Percentiles rank a stretch among this genome's conserved stretches.
Conservation (phyloP, 1,139 yeast species). For the Magnusiomyces magnusii region DNA sequence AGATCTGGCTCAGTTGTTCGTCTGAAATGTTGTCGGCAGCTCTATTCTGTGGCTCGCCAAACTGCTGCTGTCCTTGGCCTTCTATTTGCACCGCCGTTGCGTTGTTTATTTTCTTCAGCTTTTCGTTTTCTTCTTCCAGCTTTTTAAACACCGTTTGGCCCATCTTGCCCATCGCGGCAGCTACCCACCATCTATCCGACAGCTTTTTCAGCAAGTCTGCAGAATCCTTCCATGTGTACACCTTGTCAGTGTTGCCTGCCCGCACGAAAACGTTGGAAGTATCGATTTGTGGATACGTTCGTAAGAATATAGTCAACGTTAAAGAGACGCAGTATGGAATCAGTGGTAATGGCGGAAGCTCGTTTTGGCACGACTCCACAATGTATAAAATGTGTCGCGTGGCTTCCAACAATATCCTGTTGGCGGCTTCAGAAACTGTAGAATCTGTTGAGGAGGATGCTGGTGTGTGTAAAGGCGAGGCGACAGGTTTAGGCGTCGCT, state of each 20-base stretch:
- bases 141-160: slow-evolving; percentile 30
- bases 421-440: slow-evolving; percentile 1
- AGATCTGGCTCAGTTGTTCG: neutral
- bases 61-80: neutral
- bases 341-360: slow-evolving; percentile 30
- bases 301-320: slow-evolving; percentile 32
- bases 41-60: neutral
- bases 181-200: slow-evolving; percentile 35
- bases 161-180: slow-evolving; percentile 35
- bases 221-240: slow-evolving; percentile 28
- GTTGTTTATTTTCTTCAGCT: neutral
- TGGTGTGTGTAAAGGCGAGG: neutral
- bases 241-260: slow-evolving; percentile 17
- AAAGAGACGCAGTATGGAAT: slow-evolving; percentile 33
- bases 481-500: neutral
- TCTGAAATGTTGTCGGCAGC: neutral
- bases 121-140: slow-evolving; percentile 20
- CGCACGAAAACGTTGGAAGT: slow-evolving; percentile 10
- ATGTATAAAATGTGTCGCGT: slow-evolving; percentile 30
- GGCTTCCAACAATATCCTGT: slow-evolving; percentile 22
- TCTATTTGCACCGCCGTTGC: neutral
- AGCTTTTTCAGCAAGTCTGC: slow-evolving; percentile 27
- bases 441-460: neutral
- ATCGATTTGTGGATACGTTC: slow-evolving; percentile 29
- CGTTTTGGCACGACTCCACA: slow-evolving; percentile 20